Evolutionary conservation across 257 asterid genomes (phyloP), one percentile per base, ranked within the genome.

Genomic region (Lycium barbarum): DNA sequence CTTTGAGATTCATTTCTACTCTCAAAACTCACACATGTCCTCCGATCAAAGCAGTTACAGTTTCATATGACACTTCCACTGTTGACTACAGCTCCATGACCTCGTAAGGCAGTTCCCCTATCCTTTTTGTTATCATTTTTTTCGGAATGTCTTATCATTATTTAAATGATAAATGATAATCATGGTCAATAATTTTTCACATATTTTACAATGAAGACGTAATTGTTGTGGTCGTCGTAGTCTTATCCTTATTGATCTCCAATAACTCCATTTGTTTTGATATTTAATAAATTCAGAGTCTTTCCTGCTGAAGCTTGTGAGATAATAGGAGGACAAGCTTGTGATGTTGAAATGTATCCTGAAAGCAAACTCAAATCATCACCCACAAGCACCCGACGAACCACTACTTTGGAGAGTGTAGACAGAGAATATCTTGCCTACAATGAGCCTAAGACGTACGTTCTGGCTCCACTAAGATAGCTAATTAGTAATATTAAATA

Each of bases 221-320:
- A 40, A 40, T 40, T 40, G 45, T 40, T 40, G 45, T 40, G 45
- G 45, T 40, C 45, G 0, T 40, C 45, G 45, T 40, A 1, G 45
- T 5, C 3, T 40, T 40, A 40, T 40, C 45, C 45, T 40, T 40
- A 40, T 40, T 40, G 45, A 40, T 40, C 45, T 40, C 45, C 45
- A 40, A 40, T 40, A 40, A 40, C 45, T 40, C 45, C 5, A 40
- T 40, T 5, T 40, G 1, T 40, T 40, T 40, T 40, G 45, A 40
- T 40, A 40, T 40, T 65, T 62, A 5, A 1, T 66, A 38, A 53
- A 61, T 73, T 45, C 81, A 91, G 95, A 55, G 94, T 92, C 11
- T 93, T 93, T 78, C 97, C 93, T 22, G 94, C 92, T 43, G 95
- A 93, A 90, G 95, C 95, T 14, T 93, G 95, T 51, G 94, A 93